These are phyloP conservation scores for Scenedesmus sp. DNA, from an alignment of 163 green algal species.

Conservation along the genomic window DNA sequence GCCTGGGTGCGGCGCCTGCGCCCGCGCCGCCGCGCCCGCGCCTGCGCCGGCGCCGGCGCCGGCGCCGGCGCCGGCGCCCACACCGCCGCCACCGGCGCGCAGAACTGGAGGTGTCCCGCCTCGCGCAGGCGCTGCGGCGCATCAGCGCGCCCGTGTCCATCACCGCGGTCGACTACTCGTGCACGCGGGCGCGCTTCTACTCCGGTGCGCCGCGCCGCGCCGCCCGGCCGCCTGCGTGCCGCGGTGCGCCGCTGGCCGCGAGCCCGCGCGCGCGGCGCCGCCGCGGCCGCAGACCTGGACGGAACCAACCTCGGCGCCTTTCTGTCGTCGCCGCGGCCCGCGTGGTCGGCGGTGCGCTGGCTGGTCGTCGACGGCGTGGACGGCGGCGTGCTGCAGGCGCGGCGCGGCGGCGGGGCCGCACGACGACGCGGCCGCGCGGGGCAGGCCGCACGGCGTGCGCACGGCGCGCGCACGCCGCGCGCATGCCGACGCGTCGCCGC, in stretches of 20 bases:
- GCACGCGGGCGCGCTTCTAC: slow-evolving; percentile 5
- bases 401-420: too few species aligned
- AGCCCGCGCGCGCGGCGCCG: too few species aligned
- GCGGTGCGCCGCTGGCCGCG: too few species aligned
- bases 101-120: slow-evolving; percentile 37
- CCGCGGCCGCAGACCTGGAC: slow-evolving; percentile 30
- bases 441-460: too few species aligned
- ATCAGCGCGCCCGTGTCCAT: slow-evolving; percentile 8
- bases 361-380: slow-evolving; percentile 26
- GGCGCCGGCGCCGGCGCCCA: too few species aligned
- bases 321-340: background rate
- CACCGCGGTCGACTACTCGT: slow-evolving; percentile 40
- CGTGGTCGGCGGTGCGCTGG: slow-evolving; percentile 37
- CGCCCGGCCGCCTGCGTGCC: too few species aligned
- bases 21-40: too few species aligned
- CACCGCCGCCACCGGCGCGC: too few species aligned
- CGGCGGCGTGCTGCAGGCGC: slow-evolving; percentile 35
- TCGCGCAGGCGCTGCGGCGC: background rate
- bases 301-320: slow-evolving; percentile 18
- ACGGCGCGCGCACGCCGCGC: background rate
- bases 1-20: too few species aligned
- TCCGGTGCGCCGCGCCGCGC: slow-evolving; percentile 11
- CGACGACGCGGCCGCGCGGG: too few species aligned
- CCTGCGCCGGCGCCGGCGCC: too few species aligned
- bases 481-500: background rate